Base-by-base conservation (phyloP, 768 basidiomycete species). In the Coprinopsis marcescibilis region DNA sequence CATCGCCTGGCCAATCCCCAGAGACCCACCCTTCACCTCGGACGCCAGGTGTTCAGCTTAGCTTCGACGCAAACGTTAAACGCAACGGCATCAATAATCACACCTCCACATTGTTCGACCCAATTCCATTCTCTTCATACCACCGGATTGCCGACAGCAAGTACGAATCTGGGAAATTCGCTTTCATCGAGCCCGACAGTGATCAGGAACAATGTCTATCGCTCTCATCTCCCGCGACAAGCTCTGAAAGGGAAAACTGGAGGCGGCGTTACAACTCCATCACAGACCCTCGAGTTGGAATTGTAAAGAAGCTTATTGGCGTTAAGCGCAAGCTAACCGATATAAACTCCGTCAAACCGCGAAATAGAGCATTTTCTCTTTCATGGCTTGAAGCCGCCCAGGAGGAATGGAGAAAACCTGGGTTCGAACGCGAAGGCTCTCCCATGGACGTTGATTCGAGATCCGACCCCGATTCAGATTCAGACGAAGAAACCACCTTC, bases 141-240 rank as follows among this genome's bases (percentile, higher is more conserved):
- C 83, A 89, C 57, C 70, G 75, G 14, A 53, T 70, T 12, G 69
- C 78, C 12, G 88, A 91, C 57, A 78, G 78, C 8, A 92, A 92
- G 64, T 90, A 92, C 55, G 66, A 69, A 0, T 54, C 71, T 20
- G 88, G 88, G 24, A 90, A 90, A 61, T 91, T 89, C 52, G 67
- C 75, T 19, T 61, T 86, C 83, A 4, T 78, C 78, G 2, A n/a
- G 73, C 76, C 29, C 66, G 68, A 43, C 72, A 71, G 17, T 60
- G 30, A 58, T 40, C 29, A 33, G 45, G n/a, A 32, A 10, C 14
- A 8, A 3, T 63, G 54, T 48, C 61, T 30, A 57, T 59, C 21
- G 15, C 15, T 14, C 50, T 52, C 55, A 23, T 52, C 55, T 50
- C 57, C 53, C 25, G 53, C 38, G 25, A 49, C 51, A 27, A 49